These are phyloP conservation scores for Caloboletus inedulis DNA, from an alignment of 1,284 basidiomycete species.

Conservation along the genomic window DNA sequence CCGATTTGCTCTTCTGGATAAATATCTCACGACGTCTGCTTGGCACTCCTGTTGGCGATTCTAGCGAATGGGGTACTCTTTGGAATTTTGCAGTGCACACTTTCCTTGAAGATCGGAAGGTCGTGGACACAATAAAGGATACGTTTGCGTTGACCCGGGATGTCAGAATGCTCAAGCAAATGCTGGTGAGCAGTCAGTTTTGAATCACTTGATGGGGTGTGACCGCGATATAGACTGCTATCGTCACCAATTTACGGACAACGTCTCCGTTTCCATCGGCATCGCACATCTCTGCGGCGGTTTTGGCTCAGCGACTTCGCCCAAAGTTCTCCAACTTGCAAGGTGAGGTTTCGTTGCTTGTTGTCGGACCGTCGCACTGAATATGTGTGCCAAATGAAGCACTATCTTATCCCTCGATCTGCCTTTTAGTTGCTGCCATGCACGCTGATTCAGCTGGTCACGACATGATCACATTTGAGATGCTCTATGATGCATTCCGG, in stretches of 20 bases:
- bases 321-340: conserved; percentile 47
- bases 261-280: conserved; percentile 51
- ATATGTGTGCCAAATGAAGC: conserved; percentile 36
- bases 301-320: conserved; percentile 53
- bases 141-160: conserved; percentile 69
- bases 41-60: conserved; percentile 28
- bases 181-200: conserved; percentile 54
- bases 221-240: conserved; percentile 43
- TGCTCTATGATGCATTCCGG: conserved; percentile 67
- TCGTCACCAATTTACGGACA: conserved; percentile 47
- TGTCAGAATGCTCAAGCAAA: conserved; percentile 56
- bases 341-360: conserved; percentile 38
- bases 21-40: conserved; percentile 46
- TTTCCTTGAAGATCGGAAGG: conserved; percentile 49
- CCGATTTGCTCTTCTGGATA: conserved; percentile 52
- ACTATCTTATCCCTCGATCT: conserved; percentile 68
- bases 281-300: conserved; percentile 39
- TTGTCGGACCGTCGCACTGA: conserved; percentile 3
- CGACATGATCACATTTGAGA: conserved; percentile 71
- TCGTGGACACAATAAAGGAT: conserved; percentile 49
- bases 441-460: conserved; percentile 67
- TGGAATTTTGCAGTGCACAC: conserved; percentile 63
- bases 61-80: conserved; percentile 46
- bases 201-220: conserved; percentile 24
- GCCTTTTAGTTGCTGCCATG: conserved; percentile 66